Conservation (phyloP, 23 red algal species). For the Chondrus crispus region DNA sequence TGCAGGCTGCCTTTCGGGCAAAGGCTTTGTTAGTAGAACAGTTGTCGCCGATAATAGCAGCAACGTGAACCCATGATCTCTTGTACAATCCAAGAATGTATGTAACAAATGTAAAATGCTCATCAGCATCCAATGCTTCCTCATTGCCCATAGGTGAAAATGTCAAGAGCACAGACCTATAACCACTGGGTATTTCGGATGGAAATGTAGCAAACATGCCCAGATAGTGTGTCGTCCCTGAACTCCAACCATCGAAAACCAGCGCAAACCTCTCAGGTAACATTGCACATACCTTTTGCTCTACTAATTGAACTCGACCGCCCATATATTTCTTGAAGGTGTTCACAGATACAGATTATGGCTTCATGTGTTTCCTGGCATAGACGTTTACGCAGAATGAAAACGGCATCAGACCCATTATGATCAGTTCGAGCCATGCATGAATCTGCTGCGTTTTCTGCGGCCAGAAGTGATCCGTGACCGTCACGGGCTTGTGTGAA, state of each 20-base stretch:
- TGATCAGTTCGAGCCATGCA: slow-evolving; percentile 2
- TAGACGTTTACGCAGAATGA: not conserved
- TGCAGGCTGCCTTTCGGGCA: not conserved
- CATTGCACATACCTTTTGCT: not conserved
- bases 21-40: not conserved
- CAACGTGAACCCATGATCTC: not conserved
- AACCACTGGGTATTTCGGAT: not conserved
- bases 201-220: slow-evolving; percentile 32
- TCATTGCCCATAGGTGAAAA: slow-evolving; percentile 21
- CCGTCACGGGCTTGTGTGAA: too few species aligned
- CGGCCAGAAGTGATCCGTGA: not conserved
- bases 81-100: slow-evolving; percentile 5
- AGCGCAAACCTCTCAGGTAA: not conserved
- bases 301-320: not conserved
- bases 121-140: not conserved
- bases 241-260: slow-evolving; percentile 5
- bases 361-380: not conserved
- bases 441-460: not conserved
- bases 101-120: not conserved
- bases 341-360: not conserved
- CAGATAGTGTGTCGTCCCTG: not conserved
- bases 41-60: slow-evolving; percentile 15
- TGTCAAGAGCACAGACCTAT: not conserved
- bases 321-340: not conserved
- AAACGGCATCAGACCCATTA: not conserved